These are phyloP conservation scores for Gautieria morchelliformis DNA, from an alignment of 768 basidiomycete genomes.

Conservation along the genomic window DNA sequence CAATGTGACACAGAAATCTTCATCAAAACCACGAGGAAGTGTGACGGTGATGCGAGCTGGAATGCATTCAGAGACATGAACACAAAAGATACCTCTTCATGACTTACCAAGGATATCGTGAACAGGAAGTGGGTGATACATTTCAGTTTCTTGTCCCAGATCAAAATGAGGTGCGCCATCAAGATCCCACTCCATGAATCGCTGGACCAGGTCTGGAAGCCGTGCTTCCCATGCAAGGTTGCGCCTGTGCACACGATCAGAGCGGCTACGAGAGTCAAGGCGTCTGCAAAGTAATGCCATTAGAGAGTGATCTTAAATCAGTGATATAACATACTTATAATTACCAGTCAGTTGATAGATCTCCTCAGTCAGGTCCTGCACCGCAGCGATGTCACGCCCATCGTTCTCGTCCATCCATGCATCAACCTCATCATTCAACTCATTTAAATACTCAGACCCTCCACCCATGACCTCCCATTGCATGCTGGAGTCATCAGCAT, in stretches of 20 bases:
- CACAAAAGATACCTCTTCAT: neutral
- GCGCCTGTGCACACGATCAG: neutral
- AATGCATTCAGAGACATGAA: no score
- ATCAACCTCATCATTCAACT: neutral
- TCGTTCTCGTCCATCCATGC: neutral
- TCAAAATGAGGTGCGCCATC: neutral
- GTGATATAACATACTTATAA: neutral
- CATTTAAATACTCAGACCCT: neutral
- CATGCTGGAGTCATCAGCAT: neutral
- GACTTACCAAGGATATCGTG: neutral
- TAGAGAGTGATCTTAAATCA: neutral
- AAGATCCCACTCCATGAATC: neutral
- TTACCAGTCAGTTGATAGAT: neutral
- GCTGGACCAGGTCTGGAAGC: neutral
- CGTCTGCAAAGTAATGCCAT: neutral
- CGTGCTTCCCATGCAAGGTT: neutral
- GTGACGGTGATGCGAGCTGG: neutral
- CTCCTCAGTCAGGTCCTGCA: neutral
- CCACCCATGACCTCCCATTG: neutral
- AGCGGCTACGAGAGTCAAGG: neutral
- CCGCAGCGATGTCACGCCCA: neutral
- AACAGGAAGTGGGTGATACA: neutral
- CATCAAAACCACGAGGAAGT: neutral
- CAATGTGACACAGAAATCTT: conserved; percentile 12
- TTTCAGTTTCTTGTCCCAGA: neutral